Conservation (phyloP, 2,329 filamentous ascomycete species). For the Cladophialophora bantiana region DNA sequence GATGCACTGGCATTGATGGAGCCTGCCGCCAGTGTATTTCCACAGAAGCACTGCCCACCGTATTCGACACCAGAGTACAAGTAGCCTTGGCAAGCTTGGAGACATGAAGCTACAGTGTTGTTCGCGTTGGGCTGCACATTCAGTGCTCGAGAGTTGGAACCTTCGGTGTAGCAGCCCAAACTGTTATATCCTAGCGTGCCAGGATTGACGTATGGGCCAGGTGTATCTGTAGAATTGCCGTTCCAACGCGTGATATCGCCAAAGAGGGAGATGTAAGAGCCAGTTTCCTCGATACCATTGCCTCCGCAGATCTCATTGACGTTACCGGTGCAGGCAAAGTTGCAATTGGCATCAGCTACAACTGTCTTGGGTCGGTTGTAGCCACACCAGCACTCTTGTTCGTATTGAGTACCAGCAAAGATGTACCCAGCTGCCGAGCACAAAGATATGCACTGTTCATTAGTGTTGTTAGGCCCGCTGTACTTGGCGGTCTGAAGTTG, state of each 20-base stretch:
- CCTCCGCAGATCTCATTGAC: conserved; percentile 41
- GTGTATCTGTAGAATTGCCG: conserved; percentile 33
- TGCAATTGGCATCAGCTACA: conserved; percentile 38
- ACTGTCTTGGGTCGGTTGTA: conserved; percentile 42
- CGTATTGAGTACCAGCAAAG: conserved; percentile 43
- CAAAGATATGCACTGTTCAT: conserved; percentile 42
- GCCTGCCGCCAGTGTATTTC: conserved; percentile 39
- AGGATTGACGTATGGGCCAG: conserved; percentile 34
- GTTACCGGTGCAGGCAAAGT: conserved; percentile 40
- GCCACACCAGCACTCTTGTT: conserved; percentile 47
- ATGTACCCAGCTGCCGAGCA: conserved; percentile 39
- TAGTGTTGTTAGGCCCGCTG: conserved; percentile 40
- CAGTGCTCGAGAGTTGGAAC: conserved; percentile 45
- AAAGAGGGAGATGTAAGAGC: conserved; percentile 34
- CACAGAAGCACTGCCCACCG: conserved; percentile 48
- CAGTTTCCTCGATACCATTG: conserved; percentile 31
- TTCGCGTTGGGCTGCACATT: conserved; percentile 40
- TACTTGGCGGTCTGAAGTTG: conserved; percentile 44
- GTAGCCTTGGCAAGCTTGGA: conserved; percentile 40
- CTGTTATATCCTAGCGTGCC: conserved; percentile 41
- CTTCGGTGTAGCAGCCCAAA: conserved; percentile 53
- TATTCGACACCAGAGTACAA: conserved; percentile 52
- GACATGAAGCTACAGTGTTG: conserved; percentile 43
- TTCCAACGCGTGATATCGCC: conserved; percentile 35
- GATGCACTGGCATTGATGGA: conserved; percentile 26